phyloP scores from a whole-genome alignment of 2,329 filamentous ascomycete genomes.

The Botrytis elliptica region DNA sequence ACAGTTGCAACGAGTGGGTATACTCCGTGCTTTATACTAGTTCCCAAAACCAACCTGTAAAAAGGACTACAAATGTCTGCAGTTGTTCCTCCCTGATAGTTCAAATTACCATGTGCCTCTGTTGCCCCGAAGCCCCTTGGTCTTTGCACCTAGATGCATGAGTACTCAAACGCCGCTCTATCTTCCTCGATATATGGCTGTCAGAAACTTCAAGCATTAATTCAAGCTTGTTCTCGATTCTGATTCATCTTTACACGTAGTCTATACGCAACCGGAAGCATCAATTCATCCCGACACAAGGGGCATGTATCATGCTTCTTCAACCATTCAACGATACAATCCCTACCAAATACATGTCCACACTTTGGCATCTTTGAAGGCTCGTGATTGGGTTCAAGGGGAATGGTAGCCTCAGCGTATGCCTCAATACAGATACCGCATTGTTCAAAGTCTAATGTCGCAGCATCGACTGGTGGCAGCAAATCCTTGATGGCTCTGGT shows the following conservation, averaged over 20 bases:
- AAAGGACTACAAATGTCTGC: not conserved
- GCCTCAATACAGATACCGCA: not conserved
- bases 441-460: not conserved
- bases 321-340: conserved; percentile 1
- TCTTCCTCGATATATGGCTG: not conserved
- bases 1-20: not conserved
- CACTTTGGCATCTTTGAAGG: not conserved
- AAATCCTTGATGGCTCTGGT: not conserved
- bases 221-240: not conserved
- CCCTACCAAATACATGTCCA: not conserved
- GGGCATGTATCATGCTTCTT: not conserved
- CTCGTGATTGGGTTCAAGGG: not conserved
- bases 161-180: not conserved
- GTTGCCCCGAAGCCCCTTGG: not conserved
- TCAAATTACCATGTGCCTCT: not conserved
- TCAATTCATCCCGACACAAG: not conserved
- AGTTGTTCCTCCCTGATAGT: not conserved
- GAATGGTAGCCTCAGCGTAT: not conserved
- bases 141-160: not conserved
- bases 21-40: not conserved
- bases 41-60: not conserved
- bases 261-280: not conserved
- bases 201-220: not conserved
- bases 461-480: not conserved
- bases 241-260: not conserved